Base-by-base conservation (phyloP, 331 rosid species). In the Pyracantha coccinea region DNA sequence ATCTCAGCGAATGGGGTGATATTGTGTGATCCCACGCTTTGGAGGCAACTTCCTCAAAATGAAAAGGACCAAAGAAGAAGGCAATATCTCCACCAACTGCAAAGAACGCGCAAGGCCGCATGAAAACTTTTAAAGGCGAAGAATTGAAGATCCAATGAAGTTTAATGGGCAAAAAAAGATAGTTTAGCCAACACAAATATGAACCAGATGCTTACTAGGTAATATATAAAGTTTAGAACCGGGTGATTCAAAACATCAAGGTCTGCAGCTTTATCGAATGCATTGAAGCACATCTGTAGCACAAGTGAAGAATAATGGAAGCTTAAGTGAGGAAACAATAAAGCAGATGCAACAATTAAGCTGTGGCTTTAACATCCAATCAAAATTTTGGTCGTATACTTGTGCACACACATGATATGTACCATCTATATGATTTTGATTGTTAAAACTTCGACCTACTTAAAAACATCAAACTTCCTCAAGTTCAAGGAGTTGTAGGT, bases 161-260 rank as follows among this genome's bases (percentile, higher is more conserved):
- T 24, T 33, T 58, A 72, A 57, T 16, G 38, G 12, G 38, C 12
- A 13, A 58, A 9, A 9, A 15, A 24, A 16, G 55, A 6, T 57
- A 8, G 29, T 12, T 16, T 10, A 10, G 58, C 44, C 14, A 41
- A 33, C 23, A 62, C 6, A 62, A 69, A 24, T 7, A 54, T 19
- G 55, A 73, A 77, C 33, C 27, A 64, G 66, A 79, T 82, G 78
- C 81, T 87, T 86, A 93, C 98, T 87, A 92, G 72, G 81, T 90
- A 94, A 77, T 91, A 94, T 67, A 89, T 80, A 4, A 94, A 85
- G 82, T 94, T 94, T 64, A 92, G 96, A 81, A 92, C 68, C 61
- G 99, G 97, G 85, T 92, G 99, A 87, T 86, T 85, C 91, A 94
- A 78, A 77, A 94, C 96, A 79, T 94, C 99, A 73, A 94, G 97